Evolutionary conservation across 106 monocot species (phyloP).

Genomic region (Acorus gramineus): DNA sequence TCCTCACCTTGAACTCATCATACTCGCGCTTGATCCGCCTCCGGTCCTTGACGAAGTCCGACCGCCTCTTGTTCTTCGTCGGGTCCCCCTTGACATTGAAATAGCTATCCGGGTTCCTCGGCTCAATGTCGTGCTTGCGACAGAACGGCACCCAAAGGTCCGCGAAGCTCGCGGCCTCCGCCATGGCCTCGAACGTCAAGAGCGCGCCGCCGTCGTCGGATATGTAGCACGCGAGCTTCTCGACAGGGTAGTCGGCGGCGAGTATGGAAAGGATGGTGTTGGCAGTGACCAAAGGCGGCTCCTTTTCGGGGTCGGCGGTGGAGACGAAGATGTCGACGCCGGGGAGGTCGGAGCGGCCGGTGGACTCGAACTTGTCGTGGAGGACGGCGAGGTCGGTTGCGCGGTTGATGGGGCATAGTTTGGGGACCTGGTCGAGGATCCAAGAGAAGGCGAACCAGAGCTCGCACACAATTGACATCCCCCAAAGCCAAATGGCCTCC

Average conservation of each 20-base stretch:
- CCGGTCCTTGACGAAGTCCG: constrained; percentile 87
- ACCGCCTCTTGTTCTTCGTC: constrained; percentile 82
- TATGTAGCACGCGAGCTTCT: constrained; percentile 77
- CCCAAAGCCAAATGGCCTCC: constrained; percentile 71
- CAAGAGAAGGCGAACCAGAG: constrained; percentile 74
- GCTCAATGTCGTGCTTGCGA: constrained; percentile 86
- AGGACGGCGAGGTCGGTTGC: constrained; percentile 39
- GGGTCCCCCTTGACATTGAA: constrained; percentile 64
- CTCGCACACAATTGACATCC: constrained; percentile 62
- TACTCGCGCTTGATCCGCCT: constrained; percentile 96
- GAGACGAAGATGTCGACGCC: constrained; percentile 31
- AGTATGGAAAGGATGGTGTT: constrained; percentile 87
- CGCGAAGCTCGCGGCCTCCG: constrained; percentile 63
- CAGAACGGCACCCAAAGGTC: constrained; percentile 94
- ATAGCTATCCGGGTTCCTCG: constrained; percentile 77
- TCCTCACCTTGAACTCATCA: constrained; percentile 88
- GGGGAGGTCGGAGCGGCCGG: constrained; percentile 48
- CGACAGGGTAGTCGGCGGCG: constrained; percentile 87
- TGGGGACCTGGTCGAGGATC: constrained; percentile 71
- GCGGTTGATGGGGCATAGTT: constrained; percentile 57
- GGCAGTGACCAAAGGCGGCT: constrained; percentile 78
- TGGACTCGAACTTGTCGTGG: constrained; percentile 41
- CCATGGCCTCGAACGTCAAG: constrained; percentile 90
- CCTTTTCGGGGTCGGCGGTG: constrained; percentile 36
- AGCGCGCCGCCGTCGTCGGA: constrained; percentile 88